Evolutionary conservation across 495 filamentous ascomycete genomes (phyloP).

Genomic region (Daldinia decipiens): DNA sequence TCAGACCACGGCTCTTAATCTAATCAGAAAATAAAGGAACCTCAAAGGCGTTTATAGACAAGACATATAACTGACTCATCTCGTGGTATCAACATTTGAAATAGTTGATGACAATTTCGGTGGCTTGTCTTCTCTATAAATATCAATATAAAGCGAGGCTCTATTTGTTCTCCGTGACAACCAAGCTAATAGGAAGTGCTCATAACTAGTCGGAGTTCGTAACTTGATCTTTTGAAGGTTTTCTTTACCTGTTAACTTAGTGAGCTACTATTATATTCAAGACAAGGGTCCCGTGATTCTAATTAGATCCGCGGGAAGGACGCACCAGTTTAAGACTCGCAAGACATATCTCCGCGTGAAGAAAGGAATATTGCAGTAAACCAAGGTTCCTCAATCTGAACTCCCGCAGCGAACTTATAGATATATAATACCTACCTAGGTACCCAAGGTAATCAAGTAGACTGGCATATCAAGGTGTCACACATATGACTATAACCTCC

Average conservation of each 20-base stretch:
- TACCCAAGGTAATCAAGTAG: neutral
- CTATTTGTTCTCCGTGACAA: neutral
- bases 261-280: slow-evolving; percentile 24
- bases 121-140: slow-evolving; percentile 1
- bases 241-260: neutral
- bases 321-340: neutral
- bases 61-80: neutral
- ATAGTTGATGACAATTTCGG: too few species aligned
- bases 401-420: neutral
- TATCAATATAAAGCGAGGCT: neutral
- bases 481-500: neutral
- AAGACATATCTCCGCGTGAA: slow-evolving; percentile 24
- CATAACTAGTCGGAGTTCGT: neutral
- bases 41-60: neutral
- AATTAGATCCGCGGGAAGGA: slow-evolving; percentile 8
- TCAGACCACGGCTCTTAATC: neutral
- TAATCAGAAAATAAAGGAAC: slow-evolving; percentile 1
- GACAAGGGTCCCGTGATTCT: slow-evolving; percentile 24
- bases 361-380: slow-evolving; percentile 25
- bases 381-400: neutral
- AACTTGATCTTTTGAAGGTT: slow-evolving; percentile 17
- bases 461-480: neutral
- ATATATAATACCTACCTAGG: slow-evolving; percentile 27
- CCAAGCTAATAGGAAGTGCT: neutral
- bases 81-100: neutral